Percentiles rank a stretch among this genome's conserved stretches.
phyloP scores from a whole-genome alignment of 2,329 filamentous ascomycete species.

The Apiospora aurea region DNA sequence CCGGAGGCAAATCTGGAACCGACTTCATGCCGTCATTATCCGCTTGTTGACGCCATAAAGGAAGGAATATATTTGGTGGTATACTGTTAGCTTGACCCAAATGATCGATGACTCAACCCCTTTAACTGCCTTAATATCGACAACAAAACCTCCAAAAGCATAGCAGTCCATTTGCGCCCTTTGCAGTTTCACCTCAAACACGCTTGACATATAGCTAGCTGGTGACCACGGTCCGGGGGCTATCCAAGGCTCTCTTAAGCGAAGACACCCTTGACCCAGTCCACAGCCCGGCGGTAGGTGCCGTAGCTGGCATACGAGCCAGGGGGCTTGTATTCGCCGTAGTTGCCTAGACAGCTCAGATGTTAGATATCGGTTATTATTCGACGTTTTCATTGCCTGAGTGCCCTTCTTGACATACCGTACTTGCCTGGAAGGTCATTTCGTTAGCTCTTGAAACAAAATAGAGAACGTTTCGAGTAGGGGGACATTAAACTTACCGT shows the following conservation, averaged over 20 bases:
- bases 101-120: not conserved
- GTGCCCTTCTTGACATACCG: not conserved
- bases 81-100: not conserved
- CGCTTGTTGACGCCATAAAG: not conserved
- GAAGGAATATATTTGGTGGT: not conserved
- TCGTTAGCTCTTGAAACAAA: not conserved
- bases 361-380: not conserved
- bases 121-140: not conserved
- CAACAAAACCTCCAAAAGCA: not conserved
- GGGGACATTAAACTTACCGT: not conserved
- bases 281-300: slow-evolving; percentile 22
- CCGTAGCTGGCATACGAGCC: slow-evolving; percentile 8
- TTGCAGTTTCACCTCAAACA: not conserved
- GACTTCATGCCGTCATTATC: too few species aligned
- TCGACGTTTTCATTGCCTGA: not conserved
- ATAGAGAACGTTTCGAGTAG: too few species aligned
- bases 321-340: not conserved
- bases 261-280: slow-evolving; percentile 23
- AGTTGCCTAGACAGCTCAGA: not conserved
- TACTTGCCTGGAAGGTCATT: not conserved
- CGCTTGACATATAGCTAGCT: not conserved
- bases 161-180: not conserved
- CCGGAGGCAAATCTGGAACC: not conserved
- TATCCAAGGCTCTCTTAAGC: too few species aligned
- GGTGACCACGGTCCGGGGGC: not conserved